Evolutionary conservation across 1,284 basidiomycete genomes (phyloP), one percentile per base, ranked within the genome.

Genomic region (Ceratobasidium sp.): DNA sequence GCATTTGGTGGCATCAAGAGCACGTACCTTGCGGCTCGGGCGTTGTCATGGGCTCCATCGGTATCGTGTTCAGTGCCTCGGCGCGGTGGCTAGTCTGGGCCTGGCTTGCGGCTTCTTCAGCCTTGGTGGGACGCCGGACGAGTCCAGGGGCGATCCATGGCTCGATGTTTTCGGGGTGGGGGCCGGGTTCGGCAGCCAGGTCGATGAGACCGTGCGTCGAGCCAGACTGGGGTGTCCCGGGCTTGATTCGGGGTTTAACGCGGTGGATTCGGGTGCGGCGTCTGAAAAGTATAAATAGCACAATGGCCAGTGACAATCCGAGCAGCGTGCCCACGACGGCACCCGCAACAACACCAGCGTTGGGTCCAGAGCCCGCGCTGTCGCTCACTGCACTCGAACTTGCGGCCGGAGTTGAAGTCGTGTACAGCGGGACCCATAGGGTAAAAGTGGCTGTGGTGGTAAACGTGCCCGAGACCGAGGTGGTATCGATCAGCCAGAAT

Each of bases 401-500:
- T 6, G 42, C 22, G 38, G 38, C 10, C 47, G 25, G 10, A 27
- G 53, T 47, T 13, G 42, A 68, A n/a, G 52, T 29, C 4, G 64
- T 68, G 52, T 55, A n/a, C 13, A 68, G 31, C 8, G 52, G 64
- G 22, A 68, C 64, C 31, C 40, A 54, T 47, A 55, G 20, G 10
- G 52, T 54, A 27, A 68, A 68, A 5, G 40, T 55, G 34, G 64
- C 42, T 15, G 64, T 68, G 7, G 42, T 35, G 20, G 64, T 68
- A 35, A 43, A 68, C 8, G 53, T 55, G 17, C 20, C 64, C 38
- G 52, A 55, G 31, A 55, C 64, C 15, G 64, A 54, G 31, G 64
- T 68, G 7, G 64, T 68, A 31, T 68, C 64, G 22, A 68, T 55
- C 20, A 45, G 22, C 64, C 64, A 68, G 12, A 54, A 55, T 32